phyloP scores from a whole-genome alignment of 2,329 filamentous ascomycete genomes.

The Fusarium siculi region DNA sequence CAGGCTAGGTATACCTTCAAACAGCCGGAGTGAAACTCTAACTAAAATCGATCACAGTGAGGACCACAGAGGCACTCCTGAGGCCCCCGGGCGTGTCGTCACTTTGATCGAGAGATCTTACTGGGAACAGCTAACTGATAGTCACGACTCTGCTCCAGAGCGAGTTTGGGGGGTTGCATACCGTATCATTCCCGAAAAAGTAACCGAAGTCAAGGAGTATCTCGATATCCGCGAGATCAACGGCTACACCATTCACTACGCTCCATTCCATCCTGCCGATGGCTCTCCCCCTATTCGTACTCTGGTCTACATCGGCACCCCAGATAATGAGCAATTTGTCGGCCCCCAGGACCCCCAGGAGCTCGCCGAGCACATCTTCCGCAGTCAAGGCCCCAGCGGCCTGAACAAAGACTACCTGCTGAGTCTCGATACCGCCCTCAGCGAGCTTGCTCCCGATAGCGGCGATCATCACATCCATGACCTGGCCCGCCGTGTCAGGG shows the following conservation, averaged over 20 bases:
- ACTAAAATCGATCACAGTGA: slow-evolving; percentile 65
- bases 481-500: slow-evolving; percentile 76
- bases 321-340: slow-evolving; percentile 91
- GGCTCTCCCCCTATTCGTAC: slow-evolving; percentile 57
- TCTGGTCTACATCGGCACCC: slow-evolving; percentile 94
- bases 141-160: slow-evolving; percentile 69
- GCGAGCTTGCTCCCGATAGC: slow-evolving; percentile 78
- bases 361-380: slow-evolving; percentile 83
- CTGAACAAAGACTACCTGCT: slow-evolving; percentile 91
- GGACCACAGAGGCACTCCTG: slow-evolving; percentile 92
- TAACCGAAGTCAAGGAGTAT: slow-evolving; percentile 85
- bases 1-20: slow-evolving; percentile 49
- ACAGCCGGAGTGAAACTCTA: background rate
- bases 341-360: slow-evolving; percentile 81
- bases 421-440: slow-evolving; percentile 78
- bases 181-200: slow-evolving; percentile 77
- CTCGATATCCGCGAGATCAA: slow-evolving; percentile 98
- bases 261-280: slow-evolving; percentile 74
- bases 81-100: slow-evolving; percentile 88
- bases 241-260: slow-evolving; percentile 93
- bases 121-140: slow-evolving; percentile 81
- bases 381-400: slow-evolving; percentile 83
- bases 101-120: slow-evolving; percentile 88
- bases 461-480: slow-evolving; percentile 87
- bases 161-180: slow-evolving; percentile 94